Percentiles rank a stretch among this genome's conserved stretches.
phyloP scores from a whole-genome alignment of 768 basidiomycete genomes.

The Porphyrellus cyaneotinctus region DNA sequence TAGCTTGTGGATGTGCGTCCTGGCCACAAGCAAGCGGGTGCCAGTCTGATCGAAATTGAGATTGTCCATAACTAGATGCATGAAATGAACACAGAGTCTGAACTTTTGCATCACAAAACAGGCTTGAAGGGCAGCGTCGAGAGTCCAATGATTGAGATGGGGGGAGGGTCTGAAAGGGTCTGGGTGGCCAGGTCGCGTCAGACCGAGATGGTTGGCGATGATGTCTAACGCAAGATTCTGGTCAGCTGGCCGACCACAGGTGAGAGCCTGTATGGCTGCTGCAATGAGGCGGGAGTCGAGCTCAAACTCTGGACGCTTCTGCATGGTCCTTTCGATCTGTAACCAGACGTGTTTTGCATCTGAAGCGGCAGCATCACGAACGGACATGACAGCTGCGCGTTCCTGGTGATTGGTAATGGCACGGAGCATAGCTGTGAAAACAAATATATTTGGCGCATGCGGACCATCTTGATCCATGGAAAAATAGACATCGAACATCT shows the following conservation, averaged over 20 bases:
- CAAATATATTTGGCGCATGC: slow-evolving; percentile 52
- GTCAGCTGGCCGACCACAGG: slow-evolving; percentile 54
- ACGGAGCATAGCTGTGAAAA: slow-evolving; percentile 66
- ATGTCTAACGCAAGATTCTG: slow-evolving; percentile 66
- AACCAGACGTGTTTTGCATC: slow-evolving; percentile 73
- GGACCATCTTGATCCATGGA: slow-evolving; percentile 60
- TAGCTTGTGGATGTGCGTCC: slow-evolving; percentile 58
- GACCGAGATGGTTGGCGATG: slow-evolving; percentile 57
- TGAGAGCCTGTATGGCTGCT: slow-evolving; percentile 51
- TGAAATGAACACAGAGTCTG: slow-evolving; percentile 50
- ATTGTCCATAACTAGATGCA: slow-evolving; percentile 52
- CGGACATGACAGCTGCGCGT: slow-evolving; percentile 20
- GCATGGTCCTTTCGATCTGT: slow-evolving; percentile 52
- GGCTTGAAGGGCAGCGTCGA: slow-evolving; percentile 52
- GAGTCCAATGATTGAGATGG: slow-evolving; percentile 42
- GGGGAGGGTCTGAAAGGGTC: slow-evolving; percentile 35
- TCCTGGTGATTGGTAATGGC: slow-evolving; percentile 33
- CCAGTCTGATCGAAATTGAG: slow-evolving; percentile 16
- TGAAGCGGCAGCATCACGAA: slow-evolving; percentile 43
- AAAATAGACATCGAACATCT: slow-evolving; percentile 74
- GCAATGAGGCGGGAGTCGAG: slow-evolving; percentile 54
- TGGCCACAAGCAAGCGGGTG: slow-evolving; percentile 43
- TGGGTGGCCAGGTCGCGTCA: slow-evolving; percentile 45
- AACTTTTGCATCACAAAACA: slow-evolving; percentile 50
- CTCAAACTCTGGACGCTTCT: slow-evolving; percentile 41